Evolutionary conservation across 177 flowering plant genomes (phyloP), one percentile per base, ranked within the genome.

Genomic region (Telopea speciosissima): DNA sequence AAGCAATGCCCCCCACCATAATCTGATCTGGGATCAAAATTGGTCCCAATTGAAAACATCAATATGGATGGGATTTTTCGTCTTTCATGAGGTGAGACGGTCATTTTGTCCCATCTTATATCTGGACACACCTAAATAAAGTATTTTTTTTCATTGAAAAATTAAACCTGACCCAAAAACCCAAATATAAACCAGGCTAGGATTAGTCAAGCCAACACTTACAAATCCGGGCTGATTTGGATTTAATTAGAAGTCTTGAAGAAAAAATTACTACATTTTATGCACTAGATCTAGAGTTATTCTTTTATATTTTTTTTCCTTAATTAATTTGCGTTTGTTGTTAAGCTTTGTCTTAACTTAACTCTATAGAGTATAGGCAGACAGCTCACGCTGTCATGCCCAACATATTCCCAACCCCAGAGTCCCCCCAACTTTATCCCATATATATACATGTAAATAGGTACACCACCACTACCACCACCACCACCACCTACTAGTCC

Each of bases 331-430:
- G 10, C 14, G 1, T 66, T 67, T 36, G 40, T 64, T 23, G 22
- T 21, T 40, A 23, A 21, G 62, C 62, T 33, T 68, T 70, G 73
- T 63, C 44, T 60, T 33, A 64, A 64, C 64, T 26, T 52, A 70
- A 63, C 33, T 31, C 60, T 63, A 25, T 21, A 36, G 40, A 36
- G 40, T 36, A 36, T 36, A 36, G 40, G 6, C 8, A 78, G 78
- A 81, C 90, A 86, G 87, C 90, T 83, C 85, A 28, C 4, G 2
- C 31, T 2, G 4, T 28, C 31, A 85, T 84, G 8, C 78, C 87
- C 90, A 83, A 75, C 84, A 77, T 72, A 68, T 67, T 68, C 84
- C 44, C 52, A 26, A 13, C 73, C 68, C 64, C 63, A 64, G 75
- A 66, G 21, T 1, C 58, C n/a, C n/a, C 59, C 75, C 24, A 2